Evolutionary conservation across 2,329 filamentous ascomycete species (phyloP), one percentile per base, ranked within the genome.

Genomic region (Coccinonectria pachysandricola): DNA sequence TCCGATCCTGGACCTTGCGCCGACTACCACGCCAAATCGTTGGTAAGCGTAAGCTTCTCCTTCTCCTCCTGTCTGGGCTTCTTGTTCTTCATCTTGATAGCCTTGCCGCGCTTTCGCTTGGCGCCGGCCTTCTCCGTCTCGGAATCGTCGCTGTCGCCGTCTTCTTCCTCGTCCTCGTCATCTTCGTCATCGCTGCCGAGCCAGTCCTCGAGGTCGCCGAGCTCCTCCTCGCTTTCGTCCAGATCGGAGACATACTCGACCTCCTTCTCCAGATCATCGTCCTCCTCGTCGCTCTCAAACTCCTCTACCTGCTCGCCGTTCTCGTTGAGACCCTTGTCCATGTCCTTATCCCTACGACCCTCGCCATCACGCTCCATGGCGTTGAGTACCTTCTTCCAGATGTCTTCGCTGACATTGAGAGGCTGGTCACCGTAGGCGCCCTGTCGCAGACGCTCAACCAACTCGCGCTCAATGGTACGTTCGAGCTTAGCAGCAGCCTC

Each of bases 301-400:
- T 82, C 76, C 29, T 80, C 76, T 9, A 65, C 61, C 18, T 77
- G 71, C 24, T 82, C 74, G 4, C 83, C 79, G 14, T 86, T 82
- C 18, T 82, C 76, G 41, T 83, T 77, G 37, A 92, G 75, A 7
- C 87, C 88, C 43, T 87, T 77, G 52, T 95, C 88, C 53, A 91
- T 57, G 53, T 96, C 88, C 59, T 86, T 75, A 53, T 95, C 88
- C 28, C 84, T 68, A 38, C 73, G 66, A 22, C 80, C 88, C 47
- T 92, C 77, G 32, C 88, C 87, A 44, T 80, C 79, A 43, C 81
- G 72, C 68, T 98, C 91, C 57, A 98, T 68, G 4, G 85, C 85
- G 35, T 78, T 76, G 43, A 98, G 74, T 6, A 98, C 91, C 70
- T 87, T 93, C 71, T 92, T 92, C 91, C 91, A 98, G 35, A 98